A percentile compares a stretch with the other conserved stretches of the same genome.
phyloP scores from a whole-genome alignment of 192 early-diverging fungal species.

The Coemansia pectinata region DNA sequence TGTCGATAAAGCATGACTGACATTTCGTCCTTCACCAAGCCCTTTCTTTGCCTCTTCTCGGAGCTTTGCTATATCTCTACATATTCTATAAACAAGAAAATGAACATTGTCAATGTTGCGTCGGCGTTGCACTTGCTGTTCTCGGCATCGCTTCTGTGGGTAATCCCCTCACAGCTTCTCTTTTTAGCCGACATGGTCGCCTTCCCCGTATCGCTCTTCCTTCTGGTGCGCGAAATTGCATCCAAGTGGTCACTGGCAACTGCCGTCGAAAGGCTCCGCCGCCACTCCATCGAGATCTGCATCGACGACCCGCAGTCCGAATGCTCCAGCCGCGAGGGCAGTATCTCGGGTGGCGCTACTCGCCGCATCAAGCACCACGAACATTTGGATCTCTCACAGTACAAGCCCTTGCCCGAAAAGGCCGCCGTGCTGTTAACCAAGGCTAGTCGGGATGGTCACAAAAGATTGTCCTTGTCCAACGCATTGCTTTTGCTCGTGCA shows the following conservation, averaged over 20 bases:
- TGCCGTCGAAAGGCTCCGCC: not conserved
- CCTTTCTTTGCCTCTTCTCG: not conserved
- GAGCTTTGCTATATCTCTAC: not conserved
- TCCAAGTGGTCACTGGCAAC: constrained; percentile 10
- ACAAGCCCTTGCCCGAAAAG: constrained; percentile 1
- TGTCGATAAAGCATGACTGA: not conserved
- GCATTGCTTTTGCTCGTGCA: constrained; percentile 25
- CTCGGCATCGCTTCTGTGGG: constrained; percentile 39
- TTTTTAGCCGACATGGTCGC: constrained; percentile 46
- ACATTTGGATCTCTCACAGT: constrained; percentile 2
- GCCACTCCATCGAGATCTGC: constrained; percentile 1
- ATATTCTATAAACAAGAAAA: not conserved
- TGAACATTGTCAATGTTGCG: constrained; percentile 23
- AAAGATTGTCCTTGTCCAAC: constrained; percentile 12
- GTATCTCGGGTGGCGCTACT: not conserved
- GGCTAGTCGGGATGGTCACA: not conserved
- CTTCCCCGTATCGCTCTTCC: constrained; percentile 44
- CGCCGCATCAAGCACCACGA: constrained; percentile 8
- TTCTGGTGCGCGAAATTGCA: constrained; percentile 35
- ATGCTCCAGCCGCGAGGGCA: constrained; percentile 9
- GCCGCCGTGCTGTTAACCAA: not conserved
- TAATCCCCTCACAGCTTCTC: constrained; percentile 32
- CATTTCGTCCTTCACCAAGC: too few relatives aligned
- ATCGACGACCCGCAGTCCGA: constrained; percentile 6
- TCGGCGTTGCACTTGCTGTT: constrained; percentile 39